phyloP scores from a whole-genome alignment of 2,329 filamentous ascomycete species.

The Exutisphaerella laricina region DNA sequence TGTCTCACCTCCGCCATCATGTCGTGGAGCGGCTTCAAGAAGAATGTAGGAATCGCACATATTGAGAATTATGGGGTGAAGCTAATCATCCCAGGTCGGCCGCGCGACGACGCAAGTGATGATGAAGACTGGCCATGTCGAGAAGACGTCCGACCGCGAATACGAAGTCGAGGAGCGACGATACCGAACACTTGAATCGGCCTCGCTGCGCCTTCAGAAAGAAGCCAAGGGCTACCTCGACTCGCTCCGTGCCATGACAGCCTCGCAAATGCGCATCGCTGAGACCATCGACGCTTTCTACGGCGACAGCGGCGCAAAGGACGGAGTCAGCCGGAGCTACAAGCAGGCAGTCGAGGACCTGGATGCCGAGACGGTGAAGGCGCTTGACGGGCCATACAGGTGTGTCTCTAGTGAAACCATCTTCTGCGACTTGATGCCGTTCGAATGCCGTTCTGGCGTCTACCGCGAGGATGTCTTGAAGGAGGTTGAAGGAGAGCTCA shows the following conservation, averaged over 20 bases:
- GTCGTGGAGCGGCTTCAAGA: conserved; percentile 53
- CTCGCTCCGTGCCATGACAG: conserved; percentile 95
- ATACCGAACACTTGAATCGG: conserved; percentile 95
- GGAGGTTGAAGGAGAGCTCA: conserved; percentile 28
- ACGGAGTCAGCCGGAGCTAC: conserved; percentile 93
- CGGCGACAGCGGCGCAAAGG: conserved; percentile 87
- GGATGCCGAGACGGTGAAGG: conserved; percentile 97
- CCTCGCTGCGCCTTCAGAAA: conserved; percentile 86
- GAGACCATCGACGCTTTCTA: conserved; percentile 99
- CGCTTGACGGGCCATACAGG: conserved; percentile 91
- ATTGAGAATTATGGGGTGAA: conserved; percentile 36
- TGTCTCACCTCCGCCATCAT: conserved; percentile 41
- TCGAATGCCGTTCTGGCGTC: conserved; percentile 19
- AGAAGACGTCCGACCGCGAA: conserved; percentile 96
- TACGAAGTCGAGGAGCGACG: conserved; percentile 92
- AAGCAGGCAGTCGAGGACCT: conserved; percentile 98
- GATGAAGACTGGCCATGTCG: conserved; percentile 99
- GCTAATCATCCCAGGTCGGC: conserved; percentile 92
- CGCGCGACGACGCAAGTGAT: conserved; percentile 99
- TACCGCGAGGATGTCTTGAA: conserved; percentile 16
- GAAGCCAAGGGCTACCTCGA: conserved; percentile 98
- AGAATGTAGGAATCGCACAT: conserved; percentile 25
- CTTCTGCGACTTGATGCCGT: conserved; percentile 8
- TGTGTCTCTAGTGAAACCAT: conserved; percentile 35
- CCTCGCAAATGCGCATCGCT: conserved; percentile 97